phyloP scores from a whole-genome alignment of 495 filamentous ascomycete genomes.

The Staphylotrichum tortipilum region DNA sequence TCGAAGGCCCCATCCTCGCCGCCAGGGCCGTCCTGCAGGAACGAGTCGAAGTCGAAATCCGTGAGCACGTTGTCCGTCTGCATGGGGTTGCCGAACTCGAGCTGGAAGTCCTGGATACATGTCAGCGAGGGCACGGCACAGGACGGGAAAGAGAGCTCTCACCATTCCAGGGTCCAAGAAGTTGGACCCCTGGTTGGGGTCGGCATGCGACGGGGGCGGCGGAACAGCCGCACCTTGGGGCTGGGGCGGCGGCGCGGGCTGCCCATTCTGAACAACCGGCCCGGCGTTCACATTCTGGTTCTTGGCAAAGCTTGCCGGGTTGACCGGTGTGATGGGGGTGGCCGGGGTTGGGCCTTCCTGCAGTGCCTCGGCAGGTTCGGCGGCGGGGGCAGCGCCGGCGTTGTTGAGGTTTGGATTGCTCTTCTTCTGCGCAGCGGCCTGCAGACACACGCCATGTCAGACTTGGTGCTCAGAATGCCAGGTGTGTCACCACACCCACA shows the following conservation, averaged over 20 bases:
- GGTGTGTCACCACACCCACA: too few species aligned
- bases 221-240: conserved; percentile 39
- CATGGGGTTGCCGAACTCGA: conserved; percentile 56
- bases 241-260: conserved; percentile 34
- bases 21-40: conserved; percentile 51
- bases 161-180: conserved; percentile 34
- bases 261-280: conserved; percentile 39
- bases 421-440: conserved; percentile 63
- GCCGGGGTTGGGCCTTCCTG: conserved; percentile 71
- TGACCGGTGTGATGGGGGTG: conserved; percentile 80
- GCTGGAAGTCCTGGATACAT: conserved; percentile 19
- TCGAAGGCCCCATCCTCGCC: conserved; percentile 35
- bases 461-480: too few species aligned
- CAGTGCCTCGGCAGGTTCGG: conserved; percentile 58
- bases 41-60: conserved; percentile 94
- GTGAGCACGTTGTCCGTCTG: conserved; percentile 66
- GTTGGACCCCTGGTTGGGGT: conserved; percentile 27
- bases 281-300: conserved; percentile 43
- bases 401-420: conserved; percentile 46
- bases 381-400: conserved; percentile 62
- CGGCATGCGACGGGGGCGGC: conserved; percentile 37
- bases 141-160: conserved; percentile 13
- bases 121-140: conserved; percentile 8
- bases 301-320: conserved; percentile 55
- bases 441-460: conserved; percentile 26